phyloP scores from a whole-genome alignment of 2,329 filamentous ascomycete genomes.

The Grosmannia penicillata region DNA sequence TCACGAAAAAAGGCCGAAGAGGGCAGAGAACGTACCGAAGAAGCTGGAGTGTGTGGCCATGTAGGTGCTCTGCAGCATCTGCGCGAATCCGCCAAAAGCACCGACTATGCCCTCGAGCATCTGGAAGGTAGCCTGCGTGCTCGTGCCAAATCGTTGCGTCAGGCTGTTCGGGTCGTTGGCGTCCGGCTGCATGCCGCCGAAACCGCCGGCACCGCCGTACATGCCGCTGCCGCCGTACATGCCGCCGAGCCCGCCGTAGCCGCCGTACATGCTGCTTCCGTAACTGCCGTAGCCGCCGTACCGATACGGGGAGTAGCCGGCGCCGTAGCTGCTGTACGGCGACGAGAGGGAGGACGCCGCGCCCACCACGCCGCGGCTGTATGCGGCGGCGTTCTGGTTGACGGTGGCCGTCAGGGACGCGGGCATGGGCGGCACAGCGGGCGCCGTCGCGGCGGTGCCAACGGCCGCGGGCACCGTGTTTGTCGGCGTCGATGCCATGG shows the following conservation, averaged over 20 bases:
- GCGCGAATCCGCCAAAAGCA: slow-evolving; percentile 91
- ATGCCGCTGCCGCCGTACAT: slow-evolving; percentile 28
- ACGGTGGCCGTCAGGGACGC: slow-evolving; percentile 64
- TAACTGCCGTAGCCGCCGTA: slow-evolving; percentile 23
- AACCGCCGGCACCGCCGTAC: slow-evolving; percentile 17
- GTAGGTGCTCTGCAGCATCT: slow-evolving; percentile 98
- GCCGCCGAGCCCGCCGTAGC: too few relatives aligned
- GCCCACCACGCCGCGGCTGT: slow-evolving; percentile 44
- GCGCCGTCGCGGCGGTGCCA: slow-evolving; percentile 31
- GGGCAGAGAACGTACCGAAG: slow-evolving; percentile 55
- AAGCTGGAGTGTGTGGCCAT: slow-evolving; percentile 99
- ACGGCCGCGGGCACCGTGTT: slow-evolving; percentile 20
- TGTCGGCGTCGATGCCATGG: slow-evolving; percentile 27
- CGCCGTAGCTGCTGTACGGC: slow-evolving; percentile 18
- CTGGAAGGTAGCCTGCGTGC: slow-evolving; percentile 92
- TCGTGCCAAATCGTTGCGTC: slow-evolving; percentile 89
- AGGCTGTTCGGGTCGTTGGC: slow-evolving; percentile 86
- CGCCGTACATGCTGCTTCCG: slow-evolving; percentile 20
- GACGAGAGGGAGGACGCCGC: slow-evolving; percentile 16
- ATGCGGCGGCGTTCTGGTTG: slow-evolving; percentile 77
- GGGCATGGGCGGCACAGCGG: slow-evolving; percentile 68
- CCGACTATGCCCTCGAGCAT: slow-evolving; percentile 95
- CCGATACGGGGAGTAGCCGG: slow-evolving; percentile 34
- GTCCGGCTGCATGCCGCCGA: slow-evolving; percentile 31
- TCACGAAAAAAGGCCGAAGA: slow-evolving; percentile 2